Evolutionary conservation across 495 filamentous ascomycete species (phyloP), one percentile per base, ranked within the genome.

Genomic region (Parachaetomium inaequale): DNA sequence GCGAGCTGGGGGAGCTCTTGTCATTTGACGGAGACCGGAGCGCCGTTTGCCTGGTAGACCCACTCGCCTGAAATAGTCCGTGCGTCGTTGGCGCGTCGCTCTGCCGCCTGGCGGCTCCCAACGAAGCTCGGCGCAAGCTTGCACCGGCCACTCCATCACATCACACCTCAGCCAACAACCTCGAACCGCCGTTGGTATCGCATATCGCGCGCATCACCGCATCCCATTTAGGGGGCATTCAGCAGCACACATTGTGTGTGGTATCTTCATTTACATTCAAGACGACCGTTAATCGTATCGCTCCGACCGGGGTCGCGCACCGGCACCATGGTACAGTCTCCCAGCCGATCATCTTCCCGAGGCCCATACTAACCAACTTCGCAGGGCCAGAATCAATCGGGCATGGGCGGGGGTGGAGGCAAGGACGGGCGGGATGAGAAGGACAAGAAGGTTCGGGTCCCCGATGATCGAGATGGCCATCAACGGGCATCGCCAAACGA

Each of bases 361-460:
- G 23, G 17, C 45, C 26, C 29, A 25, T 29, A 43, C 69, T 75
- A 58, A 75, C 70, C 40, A n/a, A 8, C n/a, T 47, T n/a, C 26
- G 42, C 66, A 92, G 89, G 89, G 89, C 75, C 89, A 93, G 75
- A 89, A 90, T 75, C 90, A 94, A 73, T 96, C 93, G 73, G 90
- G 88, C 63, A 87, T 94, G 74, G 89, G 90, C 63, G 87, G 83
- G 7, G 46, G 90, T 63, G 87, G 83, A 10, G 46, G 89, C 59
- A 86, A 85, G 56, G 88, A 92, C 76, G 87, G 86, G 60, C 87
- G 85, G 59, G 89, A 96, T 74, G 89, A 92, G 26, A 96, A 96
- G 77, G 91, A 96, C 66, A 92, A 93, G 80, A 96, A 98, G 90
- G 93, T 96, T 82, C 60, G 78, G 60, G n/a, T 62, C 36, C 42